Conservation (phyloP, 2,329 filamentous ascomycete genomes). For the Gliomastix tumulicola region DNA sequence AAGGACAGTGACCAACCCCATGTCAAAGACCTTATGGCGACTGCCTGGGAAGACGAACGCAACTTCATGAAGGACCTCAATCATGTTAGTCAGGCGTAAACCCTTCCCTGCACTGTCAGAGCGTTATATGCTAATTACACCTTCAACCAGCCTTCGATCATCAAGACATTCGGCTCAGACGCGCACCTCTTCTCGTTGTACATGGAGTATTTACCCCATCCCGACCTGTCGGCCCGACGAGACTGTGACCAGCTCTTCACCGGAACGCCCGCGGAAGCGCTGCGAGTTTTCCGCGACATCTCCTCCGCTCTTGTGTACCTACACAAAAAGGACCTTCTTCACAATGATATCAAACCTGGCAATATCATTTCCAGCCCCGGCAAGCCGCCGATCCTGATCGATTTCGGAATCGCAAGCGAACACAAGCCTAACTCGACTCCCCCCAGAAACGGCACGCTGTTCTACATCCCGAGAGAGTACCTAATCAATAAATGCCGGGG, state of each 20-base stretch:
- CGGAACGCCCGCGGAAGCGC: slow-evolving; percentile 2
- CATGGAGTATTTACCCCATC: background rate
- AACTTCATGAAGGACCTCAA: no score
- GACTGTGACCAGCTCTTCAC: background rate
- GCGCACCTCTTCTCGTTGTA: background rate
- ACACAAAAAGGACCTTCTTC: slow-evolving; percentile 2
- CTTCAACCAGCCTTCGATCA: no score
- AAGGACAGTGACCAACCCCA: no score
- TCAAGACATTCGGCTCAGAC: background rate
- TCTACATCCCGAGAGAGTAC: background rate
- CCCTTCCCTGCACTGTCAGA: no score
- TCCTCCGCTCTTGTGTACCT: slow-evolving; percentile 8
- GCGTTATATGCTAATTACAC: no score
- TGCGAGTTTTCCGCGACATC: slow-evolving; percentile 7
- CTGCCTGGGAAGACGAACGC: no score
- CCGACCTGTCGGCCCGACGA: background rate
- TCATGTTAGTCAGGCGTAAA: no score
- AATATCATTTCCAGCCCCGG: slow-evolving; percentile 10
- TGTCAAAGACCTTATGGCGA: no score
- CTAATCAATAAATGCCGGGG: background rate
- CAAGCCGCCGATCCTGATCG: background rate
- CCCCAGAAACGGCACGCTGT: background rate
- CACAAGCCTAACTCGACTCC: no score
- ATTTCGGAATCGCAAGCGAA: background rate
- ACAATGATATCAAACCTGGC: slow-evolving; percentile 11